Evolutionary conservation across 2,329 filamentous ascomycete genomes (phyloP).

Genomic region (Sclerotinia subarctica): DNA sequence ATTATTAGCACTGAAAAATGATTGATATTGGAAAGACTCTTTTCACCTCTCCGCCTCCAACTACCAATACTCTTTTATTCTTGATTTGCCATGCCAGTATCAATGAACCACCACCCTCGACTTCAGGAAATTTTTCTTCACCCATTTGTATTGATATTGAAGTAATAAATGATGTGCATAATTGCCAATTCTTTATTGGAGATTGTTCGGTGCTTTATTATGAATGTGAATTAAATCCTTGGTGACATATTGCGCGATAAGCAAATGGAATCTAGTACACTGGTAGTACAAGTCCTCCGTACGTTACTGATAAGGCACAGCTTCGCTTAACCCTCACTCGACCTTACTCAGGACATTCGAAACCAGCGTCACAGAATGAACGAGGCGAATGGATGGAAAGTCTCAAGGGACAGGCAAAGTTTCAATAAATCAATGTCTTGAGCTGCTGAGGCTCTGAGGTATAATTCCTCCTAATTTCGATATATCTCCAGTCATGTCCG

Average conservation of each 20-base stretch:
- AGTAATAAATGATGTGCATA: slow-evolving; percentile 16
- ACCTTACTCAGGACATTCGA: slow-evolving; percentile 11
- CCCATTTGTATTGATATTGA: slow-evolving; percentile 25
- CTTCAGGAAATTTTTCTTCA: slow-evolving; percentile 61
- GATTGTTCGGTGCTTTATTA: slow-evolving; percentile 11
- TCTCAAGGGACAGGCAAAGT: slow-evolving; percentile 1
- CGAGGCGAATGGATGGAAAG: slow-evolving; percentile 4
- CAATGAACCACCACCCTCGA: slow-evolving; percentile 87
- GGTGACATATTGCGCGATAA: slow-evolving; percentile 19
- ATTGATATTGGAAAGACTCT: not conserved
- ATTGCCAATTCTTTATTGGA: slow-evolving; percentile 4
- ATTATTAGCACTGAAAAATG: slow-evolving; percentile 26
- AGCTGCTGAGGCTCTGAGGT: slow-evolving; percentile 31
- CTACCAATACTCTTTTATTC: slow-evolving; percentile 83
- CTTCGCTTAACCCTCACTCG: slow-evolving; percentile 17
- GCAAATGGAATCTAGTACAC: not conserved
- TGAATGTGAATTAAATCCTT: not conserved
- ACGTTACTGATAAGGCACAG: slow-evolving; percentile 11
- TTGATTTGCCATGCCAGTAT: slow-evolving; percentile 95
- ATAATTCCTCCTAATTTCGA: slow-evolving; percentile 19
- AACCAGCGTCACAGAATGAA: slow-evolving; percentile 10
- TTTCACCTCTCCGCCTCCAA: slow-evolving; percentile 87
- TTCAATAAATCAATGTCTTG: slow-evolving; percentile 27
- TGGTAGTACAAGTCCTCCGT: not conserved
- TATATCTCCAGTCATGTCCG: slow-evolving; percentile 59